phyloP scores from a whole-genome alignment of 805 yeast genomes.

The Geotrichum ghanense region DNA sequence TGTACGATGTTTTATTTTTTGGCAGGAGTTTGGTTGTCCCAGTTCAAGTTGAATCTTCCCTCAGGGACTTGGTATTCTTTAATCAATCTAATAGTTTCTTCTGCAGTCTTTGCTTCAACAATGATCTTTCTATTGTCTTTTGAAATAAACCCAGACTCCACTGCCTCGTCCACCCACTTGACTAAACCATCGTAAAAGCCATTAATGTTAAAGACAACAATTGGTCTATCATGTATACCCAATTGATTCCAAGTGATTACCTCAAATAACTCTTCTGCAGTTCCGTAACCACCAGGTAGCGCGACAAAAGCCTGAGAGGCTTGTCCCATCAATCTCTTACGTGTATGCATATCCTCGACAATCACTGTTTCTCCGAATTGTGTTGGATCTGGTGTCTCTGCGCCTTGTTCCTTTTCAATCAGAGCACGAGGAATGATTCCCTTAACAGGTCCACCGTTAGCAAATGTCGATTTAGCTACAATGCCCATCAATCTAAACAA shows the following conservation, averaged over 20 bases:
- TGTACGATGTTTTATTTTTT: too few relatives aligned
- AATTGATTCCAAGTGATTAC: constrained; percentile 85
- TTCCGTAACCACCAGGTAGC: constrained; percentile 88
- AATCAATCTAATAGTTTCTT: constrained; percentile 54
- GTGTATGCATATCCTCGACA: constrained; percentile 81
- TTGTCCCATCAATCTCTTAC: constrained; percentile 77
- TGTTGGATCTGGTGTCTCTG: constrained; percentile 36
- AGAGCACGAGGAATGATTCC: constrained; percentile 83
- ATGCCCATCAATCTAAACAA: constrained; percentile 17
- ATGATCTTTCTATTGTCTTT: constrained; percentile 55
- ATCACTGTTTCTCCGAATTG: constrained; percentile 69
- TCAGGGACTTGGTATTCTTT: constrained; percentile 54
- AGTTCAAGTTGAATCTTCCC: constrained; percentile 61
- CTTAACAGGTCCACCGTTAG: constrained; percentile 38
- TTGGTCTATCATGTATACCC: constrained; percentile 75
- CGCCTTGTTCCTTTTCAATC: constrained; percentile 57
- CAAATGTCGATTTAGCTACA: constrained; percentile 15
- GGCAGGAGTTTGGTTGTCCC: constrained; percentile 31
- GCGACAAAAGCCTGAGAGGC: constrained; percentile 84
- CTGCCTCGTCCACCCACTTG: constrained; percentile 47
- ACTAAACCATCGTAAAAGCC: constrained; percentile 72
- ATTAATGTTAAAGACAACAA: constrained; percentile 62
- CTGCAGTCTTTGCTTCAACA: constrained; percentile 54
- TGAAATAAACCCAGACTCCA: constrained; percentile 56
- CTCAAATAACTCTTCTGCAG: constrained; percentile 82